phyloP scores from a whole-genome alignment of 495 filamentous ascomycete genomes.

The Penicillium crystallinum region DNA sequence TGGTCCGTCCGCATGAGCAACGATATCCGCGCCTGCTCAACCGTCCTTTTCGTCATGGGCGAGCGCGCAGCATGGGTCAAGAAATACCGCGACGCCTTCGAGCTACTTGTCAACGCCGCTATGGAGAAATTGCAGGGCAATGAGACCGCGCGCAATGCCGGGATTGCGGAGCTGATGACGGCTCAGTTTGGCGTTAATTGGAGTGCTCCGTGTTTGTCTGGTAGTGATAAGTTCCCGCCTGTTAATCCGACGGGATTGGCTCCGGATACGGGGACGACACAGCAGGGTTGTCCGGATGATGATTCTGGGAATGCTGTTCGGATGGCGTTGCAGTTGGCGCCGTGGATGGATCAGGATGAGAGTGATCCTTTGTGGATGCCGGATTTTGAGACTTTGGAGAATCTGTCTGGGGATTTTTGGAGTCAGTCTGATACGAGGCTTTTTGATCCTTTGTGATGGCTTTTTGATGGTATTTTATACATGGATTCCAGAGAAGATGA shows the following conservation, averaged over 20 bases:
- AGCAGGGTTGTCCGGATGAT: slow-evolving; percentile 10
- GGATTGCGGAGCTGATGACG: slow-evolving; percentile 42
- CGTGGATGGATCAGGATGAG: slow-evolving; percentile 43
- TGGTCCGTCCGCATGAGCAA: slow-evolving; percentile 52
- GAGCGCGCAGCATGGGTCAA: slow-evolving; percentile 49
- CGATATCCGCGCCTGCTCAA: slow-evolving; percentile 51
- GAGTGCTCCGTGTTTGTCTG: slow-evolving; percentile 14
- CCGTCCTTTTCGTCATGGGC: slow-evolving; percentile 51
- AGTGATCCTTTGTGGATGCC: slow-evolving; percentile 43
- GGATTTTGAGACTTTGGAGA: slow-evolving; percentile 44
- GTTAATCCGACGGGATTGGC: slow-evolving; percentile 13
- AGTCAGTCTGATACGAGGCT: slow-evolving; percentile 26
- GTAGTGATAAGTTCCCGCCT: slow-evolving; percentile 12
- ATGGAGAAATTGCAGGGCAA: slow-evolving; percentile 49
- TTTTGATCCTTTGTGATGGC: slow-evolving; percentile 32
- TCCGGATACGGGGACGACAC: slow-evolving; percentile 5
- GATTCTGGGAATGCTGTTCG: slow-evolving; percentile 34
- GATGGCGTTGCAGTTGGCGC: slow-evolving; percentile 43
- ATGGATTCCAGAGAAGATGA: not conserved
- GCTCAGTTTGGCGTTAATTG: slow-evolving; percentile 26
- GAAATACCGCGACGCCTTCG: slow-evolving; percentile 52
- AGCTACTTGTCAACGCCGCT: slow-evolving; percentile 47
- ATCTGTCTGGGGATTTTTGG: slow-evolving; percentile 35
- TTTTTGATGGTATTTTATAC: not conserved
- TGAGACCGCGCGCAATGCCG: slow-evolving; percentile 32